Evolutionary conservation across 1,284 basidiomycete species (phyloP), one percentile per base, ranked within the genome.

Genomic region (Mycena sp.): DNA sequence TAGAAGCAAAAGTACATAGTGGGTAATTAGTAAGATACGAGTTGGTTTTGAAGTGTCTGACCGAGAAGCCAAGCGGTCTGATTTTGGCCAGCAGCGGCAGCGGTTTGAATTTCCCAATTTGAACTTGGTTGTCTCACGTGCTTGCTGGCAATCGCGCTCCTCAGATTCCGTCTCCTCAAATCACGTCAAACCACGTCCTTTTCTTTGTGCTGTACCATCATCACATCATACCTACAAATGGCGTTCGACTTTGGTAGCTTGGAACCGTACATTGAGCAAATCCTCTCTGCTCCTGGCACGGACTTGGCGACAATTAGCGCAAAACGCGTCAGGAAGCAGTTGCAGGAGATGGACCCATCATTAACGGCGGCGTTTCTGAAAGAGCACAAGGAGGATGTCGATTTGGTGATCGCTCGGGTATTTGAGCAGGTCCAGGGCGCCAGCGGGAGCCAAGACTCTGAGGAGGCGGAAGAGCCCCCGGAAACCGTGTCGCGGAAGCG

Each of bases 221-320:
- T 48, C 52, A 23, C 38, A 43, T 50, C 55, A 2, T n/a, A 7
- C 58, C 56, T 58, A 58, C 53, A 45, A 49, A 83, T 83, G 81
- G 65, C 73, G 40, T 80, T 82, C 71, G 80, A 87, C 70, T 76
- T 83, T 56, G 70, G 71, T 59, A 73, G 78, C 59, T 81, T 93
- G 64, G 84, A 87, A 72, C 80, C 83, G n/a, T 81, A 77, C 61
- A 87, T 93, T 71, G 81, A 81, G 63, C 78, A 81, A 63, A 91
- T 93, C 73, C 85, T 93, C 58, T 81, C 85, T 44, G 85, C 88
- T 17, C 91, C 91, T 7, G 86, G 85, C 51, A 87, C 85, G 51
- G 89, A 93, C 80, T 82, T 93, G 69, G 66, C 79, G 45, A 90
- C 87, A 44, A 91, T 93, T 76, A 91, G 88, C 71, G 91, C 91